Base-by-base conservation (phyloP, 345 rosid genomes). In the Dimocarpus longan region DNA sequence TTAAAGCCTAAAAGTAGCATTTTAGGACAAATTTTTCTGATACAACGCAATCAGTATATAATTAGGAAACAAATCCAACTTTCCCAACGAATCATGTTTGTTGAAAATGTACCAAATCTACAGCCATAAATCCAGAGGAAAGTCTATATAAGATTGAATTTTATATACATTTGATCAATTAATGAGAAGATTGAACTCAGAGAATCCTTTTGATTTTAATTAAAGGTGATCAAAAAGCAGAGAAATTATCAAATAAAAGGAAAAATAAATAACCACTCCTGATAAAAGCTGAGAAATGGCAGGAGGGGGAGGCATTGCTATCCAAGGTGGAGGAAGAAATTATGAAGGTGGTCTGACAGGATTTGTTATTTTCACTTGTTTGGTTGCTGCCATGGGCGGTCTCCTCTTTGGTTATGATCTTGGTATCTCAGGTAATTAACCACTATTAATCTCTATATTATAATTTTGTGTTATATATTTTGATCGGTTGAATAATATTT, bases 311-410 rank as follows among this genome's bases (percentile, higher is more conserved):
- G 91, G 87, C 19, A 80, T 78, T 76, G 84, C 80, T 24, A 79
- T 70, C 74, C 79, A 82, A 68, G 69, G 85, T 40, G 82, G 82
- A 5, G 86, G 68, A 7, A 75, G 74, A n/a, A 73, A 79, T 40
- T 92, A 89, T 60, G 87, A 88, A 69, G 93, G 91, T 62, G 83
- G 86, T 40, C 73, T 94, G 74, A 94, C 97, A 2, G 66, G 77
- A 46, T 88, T 88, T 46, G 95, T 94, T 52, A 46, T 92, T 28
- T 70, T 83, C 65, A 87, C 93, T 19, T 94, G 95, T 76, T 64
- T 92, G 79, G 90, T 92, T 32, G 95, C 97, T 2, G 95, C 97
- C 68, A 84, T 86, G 79, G 98, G 98, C 6, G 97, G 98, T 82
- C 94, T 92, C 79, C 84, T 94, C 73, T 92, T 94, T 42, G 95